Evolutionary conservation across 169 alveolate species (phyloP).

Genomic region (Cryptosporidium felis): DNA sequence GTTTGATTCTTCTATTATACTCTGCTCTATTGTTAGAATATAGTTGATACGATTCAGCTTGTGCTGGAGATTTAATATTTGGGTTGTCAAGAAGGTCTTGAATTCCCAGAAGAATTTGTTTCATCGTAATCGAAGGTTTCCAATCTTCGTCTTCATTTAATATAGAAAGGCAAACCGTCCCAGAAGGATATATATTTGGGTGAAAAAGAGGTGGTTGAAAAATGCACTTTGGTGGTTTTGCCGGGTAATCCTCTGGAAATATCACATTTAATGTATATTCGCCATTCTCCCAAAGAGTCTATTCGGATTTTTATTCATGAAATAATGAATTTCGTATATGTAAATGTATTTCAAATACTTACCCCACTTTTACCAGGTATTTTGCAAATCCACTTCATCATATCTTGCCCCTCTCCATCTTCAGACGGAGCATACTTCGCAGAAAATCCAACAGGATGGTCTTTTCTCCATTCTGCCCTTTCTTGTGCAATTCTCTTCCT

Average conservation of each 20-base stretch:
- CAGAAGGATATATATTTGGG: slow-evolving; percentile 98
- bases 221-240: slow-evolving; percentile 99
- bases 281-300: slow-evolving; percentile 97
- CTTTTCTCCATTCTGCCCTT: slow-evolving; percentile 96
- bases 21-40: slow-evolving; percentile 91
- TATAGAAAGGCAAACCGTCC: slow-evolving; percentile 97
- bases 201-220: slow-evolving; percentile 96
- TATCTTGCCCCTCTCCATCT: slow-evolving; percentile 91
- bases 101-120: slow-evolving; percentile 96
- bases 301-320: too few relatives aligned
- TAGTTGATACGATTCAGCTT: slow-evolving; percentile 93
- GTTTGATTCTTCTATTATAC: slow-evolving; percentile 80
- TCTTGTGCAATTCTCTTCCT: slow-evolving; percentile 90
- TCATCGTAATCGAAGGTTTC: slow-evolving; percentile 98
- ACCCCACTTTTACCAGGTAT: slow-evolving; percentile 95
- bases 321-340: background rate
- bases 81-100: slow-evolving; percentile 97
- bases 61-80: slow-evolving; percentile 96
- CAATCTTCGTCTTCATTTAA: slow-evolving; percentile 99
- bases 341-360: background rate
- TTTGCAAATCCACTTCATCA: slow-evolving; percentile 95
- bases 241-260: slow-evolving; percentile 98
- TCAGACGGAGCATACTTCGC: slow-evolving; percentile 93
- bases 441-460: slow-evolving; percentile 96
- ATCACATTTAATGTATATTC: slow-evolving; percentile 95